phyloP scores from a whole-genome alignment of 1,284 basidiomycete genomes.

The Sphagnurus paluster region DNA sequence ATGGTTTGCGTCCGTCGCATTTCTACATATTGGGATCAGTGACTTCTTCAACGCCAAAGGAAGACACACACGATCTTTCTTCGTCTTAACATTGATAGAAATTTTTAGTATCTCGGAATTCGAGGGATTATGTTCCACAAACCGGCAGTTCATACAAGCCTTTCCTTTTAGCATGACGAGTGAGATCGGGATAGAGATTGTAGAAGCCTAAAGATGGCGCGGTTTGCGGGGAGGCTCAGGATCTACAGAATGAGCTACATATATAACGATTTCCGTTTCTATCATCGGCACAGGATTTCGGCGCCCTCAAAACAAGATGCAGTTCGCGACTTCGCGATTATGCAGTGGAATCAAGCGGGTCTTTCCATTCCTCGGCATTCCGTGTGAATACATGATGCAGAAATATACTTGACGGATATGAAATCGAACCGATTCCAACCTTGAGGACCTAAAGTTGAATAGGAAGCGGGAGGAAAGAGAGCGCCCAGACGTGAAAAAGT shows the following conservation, averaged over 20 bases:
- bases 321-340: not conserved
- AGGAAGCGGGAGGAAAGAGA: not conserved
- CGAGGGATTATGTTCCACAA: not conserved
- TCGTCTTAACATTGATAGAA: too few relatives aligned
- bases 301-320: constrained; percentile 2
- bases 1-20: constrained; percentile 39
- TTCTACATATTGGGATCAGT: constrained; percentile 24
- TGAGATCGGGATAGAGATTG: not conserved
- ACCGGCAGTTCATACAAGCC: constrained; percentile 23
- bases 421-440: too few relatives aligned
- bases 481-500: not conserved
- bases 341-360: too few relatives aligned
- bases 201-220: too few relatives aligned
- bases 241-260: not conserved
- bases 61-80: constrained; percentile 31
- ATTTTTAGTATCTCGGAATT: too few relatives aligned
- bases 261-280: not conserved
- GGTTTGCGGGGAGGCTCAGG: too few relatives aligned
- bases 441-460: too few relatives aligned
- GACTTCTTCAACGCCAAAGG: not conserved
- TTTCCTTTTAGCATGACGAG: constrained; percentile 19
- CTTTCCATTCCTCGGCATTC: too few relatives aligned
- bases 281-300: constrained; percentile 4
- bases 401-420: too few relatives aligned
- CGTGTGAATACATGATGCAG: too few relatives aligned